These are phyloP conservation scores for Colletotrichum falcatum DNA, from an alignment of 2,329 filamentous ascomycete species.

Conservation along the genomic window DNA sequence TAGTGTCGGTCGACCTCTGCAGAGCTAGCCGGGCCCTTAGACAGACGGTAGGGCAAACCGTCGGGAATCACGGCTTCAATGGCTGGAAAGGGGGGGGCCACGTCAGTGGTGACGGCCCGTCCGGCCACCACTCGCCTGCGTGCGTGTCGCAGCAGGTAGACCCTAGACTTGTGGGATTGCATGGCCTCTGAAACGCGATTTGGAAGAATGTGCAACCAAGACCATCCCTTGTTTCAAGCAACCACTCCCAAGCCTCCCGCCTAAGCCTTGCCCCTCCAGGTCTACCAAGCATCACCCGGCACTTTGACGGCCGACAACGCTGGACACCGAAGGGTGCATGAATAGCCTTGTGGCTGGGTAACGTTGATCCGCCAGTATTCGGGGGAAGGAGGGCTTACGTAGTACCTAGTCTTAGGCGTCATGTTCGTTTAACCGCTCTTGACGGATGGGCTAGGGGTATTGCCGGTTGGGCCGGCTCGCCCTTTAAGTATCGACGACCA, in stretches of 20 bases:
- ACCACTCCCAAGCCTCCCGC: constrained; percentile 1
- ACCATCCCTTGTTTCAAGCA: constrained; percentile 39
- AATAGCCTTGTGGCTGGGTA: constrained; percentile 20
- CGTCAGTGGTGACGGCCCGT: background rate
- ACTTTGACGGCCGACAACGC: constrained; percentile 11
- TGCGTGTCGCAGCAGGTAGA: constrained; percentile 5
- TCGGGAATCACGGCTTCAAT: constrained; percentile 13
- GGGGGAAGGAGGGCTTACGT: too few relatives aligned
- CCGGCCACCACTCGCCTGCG: background rate
- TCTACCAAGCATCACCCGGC: background rate
- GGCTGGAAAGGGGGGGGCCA: constrained; percentile 15
- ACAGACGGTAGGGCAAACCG: constrained; percentile 12
- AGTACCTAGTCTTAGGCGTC: constrained; percentile 35
- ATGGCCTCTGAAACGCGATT: constrained; percentile 35
- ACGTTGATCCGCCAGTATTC: constrained; percentile 31
- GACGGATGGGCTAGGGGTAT: background rate
- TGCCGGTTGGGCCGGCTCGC: constrained; percentile 6
- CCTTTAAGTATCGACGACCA: constrained; percentile 37
- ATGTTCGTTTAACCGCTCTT: constrained; percentile 22
- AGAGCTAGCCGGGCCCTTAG: constrained; percentile 21
- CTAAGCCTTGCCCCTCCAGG: background rate
- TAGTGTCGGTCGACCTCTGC: constrained; percentile 22
- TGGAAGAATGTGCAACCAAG: constrained; percentile 35
- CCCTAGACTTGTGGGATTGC: constrained; percentile 15
- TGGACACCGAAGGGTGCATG: constrained; percentile 36